phyloP scores from a whole-genome alignment of 1,139 yeast species.

The Saccharomyces hybrid region DNA sequence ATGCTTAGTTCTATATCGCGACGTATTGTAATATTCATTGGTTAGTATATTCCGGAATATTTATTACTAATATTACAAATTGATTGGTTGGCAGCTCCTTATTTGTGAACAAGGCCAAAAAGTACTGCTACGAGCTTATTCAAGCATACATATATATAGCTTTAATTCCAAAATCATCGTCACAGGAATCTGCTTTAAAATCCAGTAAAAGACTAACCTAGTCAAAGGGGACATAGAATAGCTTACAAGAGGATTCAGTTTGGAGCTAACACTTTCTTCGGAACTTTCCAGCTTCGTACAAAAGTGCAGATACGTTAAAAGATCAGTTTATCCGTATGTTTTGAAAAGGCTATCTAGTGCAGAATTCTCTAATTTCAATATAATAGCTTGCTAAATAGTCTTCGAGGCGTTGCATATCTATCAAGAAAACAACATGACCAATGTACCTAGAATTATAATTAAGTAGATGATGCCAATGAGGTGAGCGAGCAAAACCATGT shows the following conservation, averaged over 20 bases:
- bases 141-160: neutral
- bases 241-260: neutral
- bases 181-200: neutral
- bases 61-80: neutral
- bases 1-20: constrained; percentile 13
- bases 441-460: neutral
- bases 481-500: neutral
- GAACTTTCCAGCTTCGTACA: neutral
- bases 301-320: neutral
- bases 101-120: neutral
- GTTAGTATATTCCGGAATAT: neutral
- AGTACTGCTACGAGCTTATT: neutral
- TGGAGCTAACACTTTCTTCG: neutral
- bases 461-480: neutral
- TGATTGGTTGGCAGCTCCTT: neutral
- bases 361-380: neutral
- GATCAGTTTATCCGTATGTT: neutral
- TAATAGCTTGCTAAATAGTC: neutral
- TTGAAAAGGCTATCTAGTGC: neutral
- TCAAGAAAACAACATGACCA: neutral
- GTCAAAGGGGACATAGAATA: neutral
- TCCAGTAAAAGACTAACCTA: neutral
- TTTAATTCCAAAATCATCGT: neutral
- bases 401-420: neutral
- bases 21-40: neutral